phyloP scores from a whole-genome alignment of 2,329 filamentous ascomycete species.

The Boeremia exigua region DNA sequence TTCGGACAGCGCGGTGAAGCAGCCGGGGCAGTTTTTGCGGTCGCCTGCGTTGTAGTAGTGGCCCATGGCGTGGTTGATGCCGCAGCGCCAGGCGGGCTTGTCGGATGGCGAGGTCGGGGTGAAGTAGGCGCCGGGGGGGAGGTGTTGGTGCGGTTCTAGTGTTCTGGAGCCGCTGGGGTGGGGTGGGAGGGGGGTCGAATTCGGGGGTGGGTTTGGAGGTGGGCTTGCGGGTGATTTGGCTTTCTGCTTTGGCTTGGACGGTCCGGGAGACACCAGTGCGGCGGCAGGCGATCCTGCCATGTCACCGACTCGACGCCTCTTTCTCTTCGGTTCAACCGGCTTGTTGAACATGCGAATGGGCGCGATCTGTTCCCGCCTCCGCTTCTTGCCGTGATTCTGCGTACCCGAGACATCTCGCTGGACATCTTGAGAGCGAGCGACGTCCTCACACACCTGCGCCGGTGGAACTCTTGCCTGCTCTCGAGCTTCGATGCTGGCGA shows the following conservation, averaged over 20 bases:
- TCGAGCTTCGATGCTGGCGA: conserved; percentile 4
- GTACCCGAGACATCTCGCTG: background rate
- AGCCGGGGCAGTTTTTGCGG: conserved; percentile 31
- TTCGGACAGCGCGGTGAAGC: conserved; percentile 24
- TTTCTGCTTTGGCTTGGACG: background rate
- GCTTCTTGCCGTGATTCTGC: background rate
- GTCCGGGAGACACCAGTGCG: no score
- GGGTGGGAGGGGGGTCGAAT: background rate
- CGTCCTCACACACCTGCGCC: background rate
- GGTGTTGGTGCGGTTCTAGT: conserved; percentile 24
- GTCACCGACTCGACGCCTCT: conserved; percentile 3
- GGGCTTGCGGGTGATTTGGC: background rate
- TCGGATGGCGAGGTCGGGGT: conserved; percentile 17
- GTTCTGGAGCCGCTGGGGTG: conserved; percentile 26
- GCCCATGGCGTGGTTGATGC: conserved; percentile 33
- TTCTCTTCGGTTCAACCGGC: conserved; percentile 3
- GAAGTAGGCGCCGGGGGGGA: conserved; percentile 33
- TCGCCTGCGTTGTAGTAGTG: conserved; percentile 40
- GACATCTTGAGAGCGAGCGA: background rate
- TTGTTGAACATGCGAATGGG: conserved; percentile 3
- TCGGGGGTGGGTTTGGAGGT: background rate
- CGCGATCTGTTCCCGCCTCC: background rate
- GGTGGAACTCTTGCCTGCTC: background rate
- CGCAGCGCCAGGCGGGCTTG: conserved; percentile 35
- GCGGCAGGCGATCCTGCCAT: background rate